A percentile compares a stretch with the other conserved stretches of the same genome.
phyloP scores from a whole-genome alignment of 2,329 filamentous ascomycete species.

The Trichoderma brevicompactum region DNA sequence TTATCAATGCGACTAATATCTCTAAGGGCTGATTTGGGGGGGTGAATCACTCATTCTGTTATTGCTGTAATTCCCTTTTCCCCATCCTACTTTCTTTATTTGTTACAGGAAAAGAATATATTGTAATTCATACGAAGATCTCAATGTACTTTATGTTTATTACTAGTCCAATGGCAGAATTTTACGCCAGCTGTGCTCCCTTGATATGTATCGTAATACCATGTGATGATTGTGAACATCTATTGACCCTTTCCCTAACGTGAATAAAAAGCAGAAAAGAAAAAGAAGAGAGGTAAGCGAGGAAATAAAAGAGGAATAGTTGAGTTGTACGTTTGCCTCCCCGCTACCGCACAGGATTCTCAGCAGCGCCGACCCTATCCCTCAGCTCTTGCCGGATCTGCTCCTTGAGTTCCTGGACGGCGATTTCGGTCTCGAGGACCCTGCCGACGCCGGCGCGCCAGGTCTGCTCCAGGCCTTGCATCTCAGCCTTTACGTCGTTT shows the following conservation, averaged over 20 bases:
- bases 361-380: conserved; percentile 33
- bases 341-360: background rate
- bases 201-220: background rate
- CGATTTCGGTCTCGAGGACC: conserved; percentile 85
- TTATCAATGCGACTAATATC: conserved; percentile 30
- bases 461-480: conserved; percentile 72
- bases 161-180: background rate
- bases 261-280: background rate
- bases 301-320: background rate
- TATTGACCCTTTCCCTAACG: background rate
- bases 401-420: conserved; percentile 71
- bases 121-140: conserved; percentile 14
- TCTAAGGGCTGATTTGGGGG: conserved; percentile 1
- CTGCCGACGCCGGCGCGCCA: conserved; percentile 81
- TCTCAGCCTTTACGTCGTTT: conserved; percentile 71
- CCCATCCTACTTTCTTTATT: conserved; percentile 16
- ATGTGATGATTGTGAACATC: background rate
- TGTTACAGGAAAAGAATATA: conserved; percentile 16
- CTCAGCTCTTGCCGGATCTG: conserved; percentile 68
- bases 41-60: conserved; percentile 18
- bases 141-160: conserved; percentile 5
- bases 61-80: conserved; percentile 5
- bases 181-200: background rate
- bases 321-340: too few relatives aligned
- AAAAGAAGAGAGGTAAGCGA: background rate